A percentile compares a stretch with the other conserved stretches of the same genome.
These are phyloP conservation scores for Podila minutissima DNA, from an alignment of 192 early-diverging fungal species.

Conservation along the genomic window DNA sequence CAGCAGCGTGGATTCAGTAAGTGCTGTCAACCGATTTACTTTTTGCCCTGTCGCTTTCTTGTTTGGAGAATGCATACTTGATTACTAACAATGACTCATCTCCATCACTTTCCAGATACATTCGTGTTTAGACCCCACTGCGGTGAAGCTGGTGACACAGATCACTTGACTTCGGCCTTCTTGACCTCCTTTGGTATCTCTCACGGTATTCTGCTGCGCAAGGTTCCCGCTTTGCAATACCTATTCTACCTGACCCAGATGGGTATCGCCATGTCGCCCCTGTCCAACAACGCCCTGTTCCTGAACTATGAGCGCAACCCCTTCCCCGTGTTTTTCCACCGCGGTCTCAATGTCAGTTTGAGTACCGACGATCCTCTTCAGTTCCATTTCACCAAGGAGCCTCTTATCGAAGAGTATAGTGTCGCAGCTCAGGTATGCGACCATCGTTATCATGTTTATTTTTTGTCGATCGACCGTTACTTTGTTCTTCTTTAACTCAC, in stretches of 20 bases:
- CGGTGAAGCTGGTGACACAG: conserved; percentile 97
- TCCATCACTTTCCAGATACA: conserved; percentile 64
- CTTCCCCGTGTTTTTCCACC: conserved; percentile 92
- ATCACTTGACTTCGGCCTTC: conserved; percentile 92
- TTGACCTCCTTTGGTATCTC: conserved; percentile 90
- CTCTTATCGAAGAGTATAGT: conserved; percentile 97
- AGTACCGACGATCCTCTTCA: conserved; percentile 97
- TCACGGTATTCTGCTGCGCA: conserved; percentile 95
- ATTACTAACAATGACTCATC: not conserved
- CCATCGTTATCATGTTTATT: not conserved
- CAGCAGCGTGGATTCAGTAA: conserved; percentile 79
- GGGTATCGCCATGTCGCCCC: conserved; percentile 96
- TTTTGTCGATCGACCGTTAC: not conserved
- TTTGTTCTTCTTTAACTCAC: not conserved
- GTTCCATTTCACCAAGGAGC: conserved; percentile 99
- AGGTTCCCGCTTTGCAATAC: conserved; percentile 96
- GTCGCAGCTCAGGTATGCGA: conserved; percentile 88
- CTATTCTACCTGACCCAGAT: conserved; percentile 97
- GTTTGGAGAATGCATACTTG: not conserved
- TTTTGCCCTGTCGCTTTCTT: not conserved
- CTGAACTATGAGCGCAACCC: conserved; percentile 95
- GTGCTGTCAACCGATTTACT: conserved; percentile 17
- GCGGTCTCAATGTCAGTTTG: conserved; percentile 92
- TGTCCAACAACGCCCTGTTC: conserved; percentile 98
- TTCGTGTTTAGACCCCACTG: conserved; percentile 95